Conservation (phyloP, 306 rosid genomes). For the Trichosanthes cucumerina region DNA sequence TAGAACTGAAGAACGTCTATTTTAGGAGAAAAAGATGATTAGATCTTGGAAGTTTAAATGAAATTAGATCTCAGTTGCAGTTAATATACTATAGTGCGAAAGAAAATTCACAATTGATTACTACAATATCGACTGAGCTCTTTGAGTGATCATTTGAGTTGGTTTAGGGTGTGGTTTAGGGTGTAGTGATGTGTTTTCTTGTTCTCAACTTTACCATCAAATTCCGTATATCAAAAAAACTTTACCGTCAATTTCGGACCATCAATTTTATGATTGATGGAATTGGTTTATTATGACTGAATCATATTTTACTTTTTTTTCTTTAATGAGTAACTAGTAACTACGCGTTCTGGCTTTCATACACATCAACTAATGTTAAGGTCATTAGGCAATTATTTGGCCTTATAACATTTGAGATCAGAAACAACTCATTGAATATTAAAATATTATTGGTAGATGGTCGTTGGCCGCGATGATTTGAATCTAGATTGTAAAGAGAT, state of each 20-base stretch:
- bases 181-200: slow-evolving; percentile 10
- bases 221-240: too few species aligned
- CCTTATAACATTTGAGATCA: not conserved
- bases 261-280: not conserved
- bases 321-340: not conserved
- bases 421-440: not conserved
- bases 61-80: not conserved
- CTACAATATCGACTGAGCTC: too few species aligned
- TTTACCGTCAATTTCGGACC: too few species aligned
- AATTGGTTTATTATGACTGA: not conserved
- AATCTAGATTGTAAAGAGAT: not conserved
- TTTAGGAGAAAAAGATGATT: not conserved
- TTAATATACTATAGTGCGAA: not conserved
- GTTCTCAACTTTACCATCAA: not conserved
- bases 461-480: not conserved
- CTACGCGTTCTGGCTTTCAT: not conserved
- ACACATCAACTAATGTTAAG: not conserved
- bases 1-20: not conserved
- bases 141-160: not conserved
- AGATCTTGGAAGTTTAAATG: not conserved
- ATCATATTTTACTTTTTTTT: not conserved
- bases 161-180: not conserved
- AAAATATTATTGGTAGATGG: not conserved
- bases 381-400: not conserved
- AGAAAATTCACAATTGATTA: not conserved